phyloP scores from a whole-genome alignment of 805 yeast genomes.

The Kluyveromyces nonfermentans region DNA sequence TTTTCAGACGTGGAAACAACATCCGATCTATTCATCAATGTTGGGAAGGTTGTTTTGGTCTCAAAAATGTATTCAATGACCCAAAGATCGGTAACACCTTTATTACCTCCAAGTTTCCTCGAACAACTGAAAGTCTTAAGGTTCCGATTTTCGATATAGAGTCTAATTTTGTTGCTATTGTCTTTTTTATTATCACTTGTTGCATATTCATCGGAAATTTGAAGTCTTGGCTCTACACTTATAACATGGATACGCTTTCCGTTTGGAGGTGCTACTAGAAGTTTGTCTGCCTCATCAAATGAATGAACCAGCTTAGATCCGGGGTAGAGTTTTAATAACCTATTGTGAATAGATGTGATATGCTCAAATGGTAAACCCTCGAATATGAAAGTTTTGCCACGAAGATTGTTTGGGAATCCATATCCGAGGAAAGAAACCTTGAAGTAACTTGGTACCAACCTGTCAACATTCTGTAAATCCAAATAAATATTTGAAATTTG shows the following conservation, averaged over 20 bases:
- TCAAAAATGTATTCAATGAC: constrained; percentile 79
- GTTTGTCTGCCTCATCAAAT: constrained; percentile 46
- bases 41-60: constrained; percentile 71
- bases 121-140: constrained; percentile 60
- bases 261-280: constrained; percentile 43
- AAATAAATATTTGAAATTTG: constrained; percentile 60
- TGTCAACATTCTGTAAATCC: constrained; percentile 57
- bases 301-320: constrained; percentile 63
- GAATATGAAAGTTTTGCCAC: constrained; percentile 70
- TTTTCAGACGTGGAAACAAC: constrained; percentile 40
- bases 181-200: constrained; percentile 35
- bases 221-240: constrained; percentile 51
- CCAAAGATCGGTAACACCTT: constrained; percentile 70
- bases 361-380: constrained; percentile 87
- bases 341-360: constrained; percentile 69
- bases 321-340: constrained; percentile 66
- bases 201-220: constrained; percentile 30
- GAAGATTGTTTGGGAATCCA: constrained; percentile 71
- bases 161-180: constrained; percentile 48
- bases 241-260: constrained; percentile 69
- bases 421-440: constrained; percentile 72
- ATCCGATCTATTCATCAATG: constrained; percentile 78
- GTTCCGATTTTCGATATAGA: constrained; percentile 67
- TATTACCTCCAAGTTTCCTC: constrained; percentile 64
- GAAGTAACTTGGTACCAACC: constrained; percentile 69